phyloP scores from a whole-genome alignment of 2,329 filamentous ascomycete species.

The Graphilbum ipis-grandicollis region DNA sequence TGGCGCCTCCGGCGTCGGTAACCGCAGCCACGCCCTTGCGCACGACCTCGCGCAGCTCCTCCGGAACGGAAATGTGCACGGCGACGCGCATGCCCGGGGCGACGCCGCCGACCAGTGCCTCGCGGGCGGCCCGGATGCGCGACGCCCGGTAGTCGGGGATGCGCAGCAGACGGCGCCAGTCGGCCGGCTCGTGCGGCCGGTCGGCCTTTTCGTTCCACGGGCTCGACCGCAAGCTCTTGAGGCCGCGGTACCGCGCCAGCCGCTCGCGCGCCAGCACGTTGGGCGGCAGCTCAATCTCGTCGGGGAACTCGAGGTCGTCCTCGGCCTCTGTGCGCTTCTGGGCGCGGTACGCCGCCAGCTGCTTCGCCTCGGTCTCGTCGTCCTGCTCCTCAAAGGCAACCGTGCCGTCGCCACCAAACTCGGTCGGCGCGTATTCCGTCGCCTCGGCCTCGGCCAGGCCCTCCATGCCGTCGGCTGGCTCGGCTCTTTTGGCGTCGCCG shows the following conservation, averaged over 20 bases:
- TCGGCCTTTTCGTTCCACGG: slow-evolving; percentile 84
- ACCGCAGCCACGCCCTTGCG: too few relatives aligned
- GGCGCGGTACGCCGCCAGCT: slow-evolving; percentile 66
- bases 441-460: slow-evolving; percentile 43
- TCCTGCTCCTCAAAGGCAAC: slow-evolving; percentile 66
- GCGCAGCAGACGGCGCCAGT: slow-evolving; percentile 74
- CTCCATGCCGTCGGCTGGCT: slow-evolving; percentile 55
- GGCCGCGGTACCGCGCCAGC: slow-evolving; percentile 67
- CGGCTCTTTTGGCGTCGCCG: slow-evolving; percentile 56
- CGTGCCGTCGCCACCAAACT: slow-evolving; percentile 18
- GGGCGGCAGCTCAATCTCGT: slow-evolving; percentile 89
- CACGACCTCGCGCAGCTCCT: too few relatives aligned
- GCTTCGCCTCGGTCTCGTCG: slow-evolving; percentile 60
- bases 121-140: slow-evolving; percentile 57
- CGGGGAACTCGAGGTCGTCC: slow-evolving; percentile 89
- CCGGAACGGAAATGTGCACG: too few relatives aligned
- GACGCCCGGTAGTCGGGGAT: slow-evolving; percentile 81
- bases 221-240: slow-evolving; percentile 82
- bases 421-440: slow-evolving; percentile 85
- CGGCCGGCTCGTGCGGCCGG: slow-evolving; percentile 67
- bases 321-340: slow-evolving; percentile 70
- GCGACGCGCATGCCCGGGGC: slow-evolving; percentile 68
- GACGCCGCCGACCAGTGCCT: slow-evolving; percentile 79
- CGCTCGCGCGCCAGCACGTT: slow-evolving; percentile 74
- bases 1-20: slow-evolving; percentile 11